Percentiles rank a stretch among this genome's conserved stretches.
Conservation (phyloP, 306 rosid species). For the Abrus pulchellus region DNA sequence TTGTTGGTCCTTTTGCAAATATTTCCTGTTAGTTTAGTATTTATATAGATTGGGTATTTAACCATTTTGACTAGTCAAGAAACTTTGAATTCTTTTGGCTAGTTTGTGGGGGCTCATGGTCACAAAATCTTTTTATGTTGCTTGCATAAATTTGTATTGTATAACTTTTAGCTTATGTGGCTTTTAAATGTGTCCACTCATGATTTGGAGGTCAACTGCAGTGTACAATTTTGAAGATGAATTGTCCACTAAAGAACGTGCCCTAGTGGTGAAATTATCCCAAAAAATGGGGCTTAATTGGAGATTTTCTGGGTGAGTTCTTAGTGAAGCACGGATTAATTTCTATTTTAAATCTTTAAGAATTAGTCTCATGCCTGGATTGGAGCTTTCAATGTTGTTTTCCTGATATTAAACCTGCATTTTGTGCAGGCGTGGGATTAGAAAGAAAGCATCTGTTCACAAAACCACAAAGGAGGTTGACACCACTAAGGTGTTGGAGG, state of each 20-base stretch:
- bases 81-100: constrained; percentile 2
- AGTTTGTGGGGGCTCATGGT: background rate
- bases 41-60: background rate
- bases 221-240: constrained; percentile 61
- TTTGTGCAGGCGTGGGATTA: constrained; percentile 53
- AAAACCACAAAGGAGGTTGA: constrained; percentile 51
- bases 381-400: background rate
- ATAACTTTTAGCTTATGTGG: background rate
- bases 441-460: constrained; percentile 50
- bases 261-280: constrained; percentile 58
- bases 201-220: constrained; percentile 50
- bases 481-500: background rate
- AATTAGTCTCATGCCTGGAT: constrained; percentile 3
- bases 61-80: background rate
- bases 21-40: background rate
- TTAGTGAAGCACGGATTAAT: background rate
- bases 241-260: constrained; percentile 59
- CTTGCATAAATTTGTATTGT: background rate
- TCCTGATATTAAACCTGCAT: constrained; percentile 30
- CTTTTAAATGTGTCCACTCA: constrained; percentile 16
- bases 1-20: background rate
- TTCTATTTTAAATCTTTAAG: constrained; percentile 11
- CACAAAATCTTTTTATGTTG: background rate
- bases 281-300: constrained; percentile 62
- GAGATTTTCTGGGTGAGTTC: constrained; percentile 78